Evolutionary conservation across 345 rosid species (phyloP), one percentile per base, ranked within the genome.

Genomic region (Luvunga scandens): DNA sequence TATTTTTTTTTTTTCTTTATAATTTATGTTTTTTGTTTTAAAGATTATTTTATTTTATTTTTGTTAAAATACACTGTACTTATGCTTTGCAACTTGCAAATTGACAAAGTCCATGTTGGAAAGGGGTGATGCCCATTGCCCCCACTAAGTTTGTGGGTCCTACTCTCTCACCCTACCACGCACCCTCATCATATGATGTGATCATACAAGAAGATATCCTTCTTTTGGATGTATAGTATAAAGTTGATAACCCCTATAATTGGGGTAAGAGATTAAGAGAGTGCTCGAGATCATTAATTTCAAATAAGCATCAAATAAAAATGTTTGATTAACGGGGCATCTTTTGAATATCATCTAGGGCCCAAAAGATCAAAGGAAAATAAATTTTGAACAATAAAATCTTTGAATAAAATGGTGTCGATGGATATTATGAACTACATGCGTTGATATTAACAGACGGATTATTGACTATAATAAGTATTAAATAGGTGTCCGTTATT

Each of bases 101-200:
- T 81, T 81, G 82, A 76, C 75, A 67, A 71, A 77, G 60, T 66
- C 80, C 69, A 72, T 27, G 85, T 76, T 81, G 83, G 79, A 78
- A 76, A 76, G 79, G 62, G 68, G 74, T 48, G 87, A 82, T 81
- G 24, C 83, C 85, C 69, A 76, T 77, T 83, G 84, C 75, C 86
- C 88, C 87, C 88, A 82, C 83, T 80, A 31, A 69, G 28, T 22
- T n/a, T 66, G 36, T 21, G 39, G 86, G 69, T 45, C 80, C 86
- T 19, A 65, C 36, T 18, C 0, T 19, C 39, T 7, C 4, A 21
- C 42, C 70, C 48, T 27, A 66, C 79, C 81, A 80, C 72, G 75
- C 59, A 73, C 55, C 48, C 55, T 83, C 79, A 71, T 73, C 79
- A 79, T 72, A 62, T 72, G 82, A 56, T 22, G 56, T 42, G 33